Percentiles rank a stretch among this genome's conserved stretches.
phyloP scores from a whole-genome alignment of 23 red algal species.

The Gracilaria gracilis region DNA sequence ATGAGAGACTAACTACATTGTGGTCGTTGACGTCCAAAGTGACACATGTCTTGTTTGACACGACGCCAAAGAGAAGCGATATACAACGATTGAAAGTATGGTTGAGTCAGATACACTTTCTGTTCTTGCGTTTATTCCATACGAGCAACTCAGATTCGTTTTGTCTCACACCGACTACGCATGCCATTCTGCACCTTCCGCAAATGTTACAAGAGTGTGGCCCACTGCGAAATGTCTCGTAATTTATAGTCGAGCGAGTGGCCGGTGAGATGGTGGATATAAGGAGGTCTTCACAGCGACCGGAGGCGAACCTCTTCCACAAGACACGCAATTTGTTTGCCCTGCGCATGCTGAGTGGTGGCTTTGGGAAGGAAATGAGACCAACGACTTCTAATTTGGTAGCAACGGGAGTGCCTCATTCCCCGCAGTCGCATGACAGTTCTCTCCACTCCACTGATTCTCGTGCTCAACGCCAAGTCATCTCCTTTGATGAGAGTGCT shows the following conservation, averaged over 20 bases:
- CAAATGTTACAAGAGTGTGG: not conserved
- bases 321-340: not conserved
- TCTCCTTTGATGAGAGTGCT: too few species aligned
- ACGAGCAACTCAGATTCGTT: not conserved
- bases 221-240: not conserved
- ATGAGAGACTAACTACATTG: not conserved
- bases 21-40: not conserved
- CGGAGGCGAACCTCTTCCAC: conserved; percentile 5
- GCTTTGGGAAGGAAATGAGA: too few species aligned
- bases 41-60: not conserved
- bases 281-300: not conserved
- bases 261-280: not conserved
- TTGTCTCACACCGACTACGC: not conserved
- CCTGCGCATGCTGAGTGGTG: not conserved
- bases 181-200: conserved; percentile 17
- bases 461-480: too few species aligned
- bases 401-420: too few species aligned
- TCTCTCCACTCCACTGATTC: too few species aligned
- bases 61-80: not conserved
- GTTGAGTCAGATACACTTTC: not conserved
- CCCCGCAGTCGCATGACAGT: too few species aligned
- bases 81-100: not conserved
- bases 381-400: too few species aligned
- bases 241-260: conserved; percentile 1
- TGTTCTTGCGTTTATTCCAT: not conserved